Base-by-base conservation (phyloP, 2,329 filamentous ascomycete genomes). In the Colletotrichum shisoi region DNA sequence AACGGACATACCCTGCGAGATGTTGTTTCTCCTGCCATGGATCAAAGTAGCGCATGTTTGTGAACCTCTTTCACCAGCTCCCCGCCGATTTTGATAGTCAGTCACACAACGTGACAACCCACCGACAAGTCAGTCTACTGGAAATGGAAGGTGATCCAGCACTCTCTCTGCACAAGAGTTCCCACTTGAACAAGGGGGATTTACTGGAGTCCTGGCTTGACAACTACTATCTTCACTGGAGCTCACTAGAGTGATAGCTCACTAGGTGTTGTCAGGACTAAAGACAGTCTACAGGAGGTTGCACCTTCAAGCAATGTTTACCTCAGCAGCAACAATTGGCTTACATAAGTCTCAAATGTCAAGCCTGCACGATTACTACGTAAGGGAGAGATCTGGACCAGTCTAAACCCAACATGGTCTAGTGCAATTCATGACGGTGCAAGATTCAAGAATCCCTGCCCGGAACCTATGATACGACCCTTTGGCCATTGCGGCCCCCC, bases 301-400 rank as follows among this genome's bases (percentile, higher is more conserved):
- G 27, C 12, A 15, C n/a, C 12, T 19, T 19, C n/a, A 3, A 58
- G 9, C n/a, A 2, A 13, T 15, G 54, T 45, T 46, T 57, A 39
- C 54, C 42, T 24, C 24, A 15, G 3, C 48, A 49, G 21, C 17
- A 6, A 4, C 15, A 13, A 15, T 21, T 8, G 2, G 31, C 54
- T 63, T 64, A 67, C 54, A 44, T 59, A 67, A 67, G 27, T 31
- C 8, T 31, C 31, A 17, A 54, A 54, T 46, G 58, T 44, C 31
- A 49, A 66, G 31, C 15, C 60, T n/a, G 27, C 48, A 54, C 34
- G 48, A 68, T 68, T 60, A n/a, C n/a, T n/a, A n/a, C n/a, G n/a
- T n/a, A 65, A 68, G 65, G 65, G 65, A 68, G 24, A 67, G 64
- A 64, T 59, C 65, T 60, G 62, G 65, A 65, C 51, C 49, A 40